A percentile compares a stretch with the other conserved stretches of the same genome.
Conservation (phyloP, 164 flowering plant species). For the Berberis thunbergii region DNA sequence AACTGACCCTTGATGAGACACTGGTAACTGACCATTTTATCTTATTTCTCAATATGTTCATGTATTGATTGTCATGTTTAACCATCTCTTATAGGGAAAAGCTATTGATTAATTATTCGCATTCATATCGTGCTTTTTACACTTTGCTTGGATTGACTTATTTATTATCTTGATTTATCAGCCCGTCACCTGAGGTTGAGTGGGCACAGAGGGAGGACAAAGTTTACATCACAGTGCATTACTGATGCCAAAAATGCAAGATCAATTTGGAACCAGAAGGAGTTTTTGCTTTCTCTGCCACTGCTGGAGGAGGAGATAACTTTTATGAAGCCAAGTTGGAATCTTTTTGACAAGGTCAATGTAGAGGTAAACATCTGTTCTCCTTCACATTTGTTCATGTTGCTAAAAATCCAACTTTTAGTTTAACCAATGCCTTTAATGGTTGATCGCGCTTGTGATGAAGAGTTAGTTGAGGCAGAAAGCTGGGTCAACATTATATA, state of each 20-base stretch:
- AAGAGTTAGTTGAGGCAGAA: too few species aligned
- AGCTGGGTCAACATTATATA: too few species aligned
- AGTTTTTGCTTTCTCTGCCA: slow-evolving; percentile 59
- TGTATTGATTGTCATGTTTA: too few species aligned
- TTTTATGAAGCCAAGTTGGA: slow-evolving; percentile 69
- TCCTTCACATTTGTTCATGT: not conserved
- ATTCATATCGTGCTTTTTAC: too few species aligned
- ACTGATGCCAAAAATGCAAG: slow-evolving; percentile 67
- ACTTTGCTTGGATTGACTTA: too few species aligned
- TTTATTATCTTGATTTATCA: slow-evolving; percentile 6
- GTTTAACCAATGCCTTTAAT: too few species aligned
- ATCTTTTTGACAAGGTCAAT: slow-evolving; percentile 74
- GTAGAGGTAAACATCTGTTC: slow-evolving; percentile 50
- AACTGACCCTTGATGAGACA: too few species aligned
- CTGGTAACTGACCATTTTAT: too few species aligned
- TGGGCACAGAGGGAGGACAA: slow-evolving; percentile 93
- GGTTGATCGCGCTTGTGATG: too few species aligned
- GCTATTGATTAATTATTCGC: too few species aligned
- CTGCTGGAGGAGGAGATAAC: slow-evolving; percentile 48
- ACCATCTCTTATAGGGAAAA: too few species aligned
- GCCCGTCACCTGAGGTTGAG: slow-evolving; percentile 90
- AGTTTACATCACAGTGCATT: slow-evolving; percentile 62
- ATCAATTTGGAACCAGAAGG: slow-evolving; percentile 84
- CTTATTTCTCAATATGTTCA: too few species aligned
- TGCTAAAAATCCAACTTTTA: not conserved